Evolutionary conservation across 495 filamentous ascomycete species (phyloP).

Genomic region (Extremus antarcticus): DNA sequence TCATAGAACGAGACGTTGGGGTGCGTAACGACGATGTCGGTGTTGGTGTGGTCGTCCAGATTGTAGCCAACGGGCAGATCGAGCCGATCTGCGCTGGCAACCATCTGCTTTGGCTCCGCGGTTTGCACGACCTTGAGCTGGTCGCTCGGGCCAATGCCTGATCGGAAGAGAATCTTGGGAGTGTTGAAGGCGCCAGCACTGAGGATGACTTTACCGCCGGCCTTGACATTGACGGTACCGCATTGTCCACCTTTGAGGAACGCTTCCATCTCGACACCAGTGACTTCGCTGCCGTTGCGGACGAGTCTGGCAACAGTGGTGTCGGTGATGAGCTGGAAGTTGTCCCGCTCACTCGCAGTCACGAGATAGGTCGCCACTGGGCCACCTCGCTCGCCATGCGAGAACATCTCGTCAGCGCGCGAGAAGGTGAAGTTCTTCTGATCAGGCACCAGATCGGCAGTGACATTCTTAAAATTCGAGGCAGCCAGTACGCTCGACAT

Average conservation of each 20-base stretch:
- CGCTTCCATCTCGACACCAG: constrained; percentile 56
- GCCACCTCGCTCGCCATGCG: constrained; percentile 54
- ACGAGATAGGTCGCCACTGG: constrained; percentile 66
- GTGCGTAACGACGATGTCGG: constrained; percentile 54
- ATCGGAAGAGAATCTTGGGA: constrained; percentile 52
- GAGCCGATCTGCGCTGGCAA: constrained; percentile 58
- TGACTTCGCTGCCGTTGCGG: constrained; percentile 48
- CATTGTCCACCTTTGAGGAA: constrained; percentile 43
- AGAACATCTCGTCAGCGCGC: constrained; percentile 60
- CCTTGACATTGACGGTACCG: constrained; percentile 51
- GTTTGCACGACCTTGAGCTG: constrained; percentile 27
- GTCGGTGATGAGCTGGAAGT: constrained; percentile 58
- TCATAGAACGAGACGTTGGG: constrained; percentile 51
- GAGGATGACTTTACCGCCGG: constrained; percentile 54
- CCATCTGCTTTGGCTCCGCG: constrained; percentile 28
- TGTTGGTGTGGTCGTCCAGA: constrained; percentile 64
- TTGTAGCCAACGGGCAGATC: constrained; percentile 64
- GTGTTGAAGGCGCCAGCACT: constrained; percentile 62
- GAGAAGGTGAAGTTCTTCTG: constrained; percentile 57
- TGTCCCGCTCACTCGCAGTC: constrained; percentile 44
- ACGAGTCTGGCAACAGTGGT: constrained; percentile 56
- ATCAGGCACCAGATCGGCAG: constrained; percentile 48
- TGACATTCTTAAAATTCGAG: constrained; percentile 52
- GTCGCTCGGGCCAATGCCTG: constrained; percentile 29
- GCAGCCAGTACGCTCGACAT: constrained; percentile 45